Base-by-base conservation (phyloP, 176 grass and related monocot genomes). In the Metroxylon sagu region DNA sequence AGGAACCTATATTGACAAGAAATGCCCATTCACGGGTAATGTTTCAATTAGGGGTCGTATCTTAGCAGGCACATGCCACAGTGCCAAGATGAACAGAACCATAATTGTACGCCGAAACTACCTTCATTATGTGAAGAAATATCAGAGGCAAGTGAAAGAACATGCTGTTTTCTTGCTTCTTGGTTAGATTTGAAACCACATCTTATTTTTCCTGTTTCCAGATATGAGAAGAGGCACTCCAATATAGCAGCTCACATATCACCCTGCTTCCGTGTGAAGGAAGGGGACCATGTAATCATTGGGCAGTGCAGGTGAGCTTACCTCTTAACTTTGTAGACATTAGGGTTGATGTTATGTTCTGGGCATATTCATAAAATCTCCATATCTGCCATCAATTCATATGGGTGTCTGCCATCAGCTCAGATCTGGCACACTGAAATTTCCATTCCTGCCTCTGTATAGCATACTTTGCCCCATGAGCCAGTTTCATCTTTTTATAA, bases 1-100 rank as follows among this genome's bases (percentile, higher is more conserved):
- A 60, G 58, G 58, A n/a, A 60, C 58, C 26, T 60, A 60, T 18
- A 60, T 60, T 60, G 58, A 60, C 17, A 60, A 60, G 26, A 60
- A 60, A 60, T 60, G 58, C 58, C 58, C 58, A 60, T 60, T 60
- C 28, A 60, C 58, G 0, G 58, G 58, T 3, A 60, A 17, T 19
- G 58, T 60, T 5, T 60, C 58, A 31, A 60, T 60, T 31, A 60
- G 58, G 58, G 58, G 58, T 60, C 58, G 58, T 16, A 60, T 60
- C 26, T 60, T 60, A 18, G 58, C 58, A 10, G 58, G 58, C 28
- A 60, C 58, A 60, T 60, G 58, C 26, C 58, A 60, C 16, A 60
- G 58, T 60, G 58, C 58, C 2, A 60, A 60, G 58, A 60, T 60
- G 58, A 60, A 60, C 26, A 60, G 58, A 39, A 60, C 58, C 16